A percentile compares a stretch with the other conserved stretches of the same genome.
Conservation (phyloP, 2,329 filamentous ascomycete species). For the Aureobasidium sp. region DNA sequence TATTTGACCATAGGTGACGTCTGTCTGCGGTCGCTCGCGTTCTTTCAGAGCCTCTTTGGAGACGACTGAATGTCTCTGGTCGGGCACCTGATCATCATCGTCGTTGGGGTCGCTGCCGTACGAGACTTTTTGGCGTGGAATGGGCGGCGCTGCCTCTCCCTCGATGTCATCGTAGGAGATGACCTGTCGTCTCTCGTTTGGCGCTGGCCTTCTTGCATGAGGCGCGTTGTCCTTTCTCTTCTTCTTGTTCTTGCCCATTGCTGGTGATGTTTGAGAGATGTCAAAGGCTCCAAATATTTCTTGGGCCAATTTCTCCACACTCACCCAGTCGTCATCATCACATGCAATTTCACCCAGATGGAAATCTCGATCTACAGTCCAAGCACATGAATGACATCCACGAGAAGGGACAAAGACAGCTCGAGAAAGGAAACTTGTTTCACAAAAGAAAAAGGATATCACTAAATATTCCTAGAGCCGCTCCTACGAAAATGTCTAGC, state of each 20-base stretch:
- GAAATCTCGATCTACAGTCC: background rate
- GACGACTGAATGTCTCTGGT: constrained; percentile 3
- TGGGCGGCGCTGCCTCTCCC: constrained; percentile 9
- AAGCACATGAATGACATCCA: too few species aligned
- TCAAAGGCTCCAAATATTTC: background rate
- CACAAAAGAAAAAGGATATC: constrained; percentile 10
- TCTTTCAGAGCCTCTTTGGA: background rate
- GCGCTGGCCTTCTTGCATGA: constrained; percentile 24
- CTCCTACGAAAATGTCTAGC: background rate
- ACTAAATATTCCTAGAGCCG: constrained; percentile 7
- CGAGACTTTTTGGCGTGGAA: constrained; percentile 15
- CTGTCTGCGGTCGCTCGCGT: constrained; percentile 36
- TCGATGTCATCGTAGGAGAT: constrained; percentile 16
- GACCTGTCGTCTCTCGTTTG: constrained; percentile 5
- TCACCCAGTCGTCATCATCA: background rate
- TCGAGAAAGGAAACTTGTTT: background rate
- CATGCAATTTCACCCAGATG: background rate
- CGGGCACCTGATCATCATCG: background rate
- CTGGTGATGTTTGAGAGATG: background rate
- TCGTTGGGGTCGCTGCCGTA: constrained; percentile 11
- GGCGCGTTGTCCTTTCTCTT: constrained; percentile 33
- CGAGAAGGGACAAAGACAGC: background rate
- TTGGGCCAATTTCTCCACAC: background rate
- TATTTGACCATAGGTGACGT: constrained; percentile 63
- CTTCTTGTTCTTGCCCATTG: constrained; percentile 15